Conservation (phyloP, 495 filamentous ascomycete species). For the Aspergillus haitiensis region DNA sequence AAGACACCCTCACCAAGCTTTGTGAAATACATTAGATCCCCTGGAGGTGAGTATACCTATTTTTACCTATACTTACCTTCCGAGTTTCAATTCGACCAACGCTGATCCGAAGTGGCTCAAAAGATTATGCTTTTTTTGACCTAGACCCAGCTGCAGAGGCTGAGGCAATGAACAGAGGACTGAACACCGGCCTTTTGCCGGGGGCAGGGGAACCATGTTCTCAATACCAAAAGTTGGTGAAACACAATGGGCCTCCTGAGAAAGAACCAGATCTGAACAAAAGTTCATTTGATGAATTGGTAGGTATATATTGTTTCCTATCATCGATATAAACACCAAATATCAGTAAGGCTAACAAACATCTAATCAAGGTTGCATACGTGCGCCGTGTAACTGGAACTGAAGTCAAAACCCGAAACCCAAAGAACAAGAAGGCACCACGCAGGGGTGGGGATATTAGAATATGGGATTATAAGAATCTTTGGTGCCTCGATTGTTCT, state of each 20-base stretch:
- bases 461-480: constrained; percentile 23
- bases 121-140: constrained; percentile 24
- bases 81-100: background rate
- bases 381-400: constrained; percentile 22
- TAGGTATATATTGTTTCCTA: constrained; percentile 1
- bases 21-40: constrained; percentile 21
- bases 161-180: constrained; percentile 1
- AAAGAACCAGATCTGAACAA: background rate
- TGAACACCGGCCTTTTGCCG: constrained; percentile 1
- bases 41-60: constrained; percentile 16
- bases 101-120: background rate
- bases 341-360: background rate
- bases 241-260: background rate
- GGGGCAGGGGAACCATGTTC: background rate
- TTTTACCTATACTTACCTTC: background rate
- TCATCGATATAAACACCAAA: background rate
- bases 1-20: background rate
- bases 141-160: constrained; percentile 9
- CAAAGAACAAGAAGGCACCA: background rate
- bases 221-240: background rate
- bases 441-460: constrained; percentile 17
- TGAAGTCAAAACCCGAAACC: constrained; percentile 3
- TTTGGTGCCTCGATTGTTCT: constrained; percentile 24
- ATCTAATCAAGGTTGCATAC: constrained; percentile 18
- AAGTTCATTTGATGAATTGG: constrained; percentile 16